Evolutionary conservation across 805 yeast species (phyloP), one percentile per base, ranked within the genome.

Genomic region (Hanseniaspora lachancei): DNA sequence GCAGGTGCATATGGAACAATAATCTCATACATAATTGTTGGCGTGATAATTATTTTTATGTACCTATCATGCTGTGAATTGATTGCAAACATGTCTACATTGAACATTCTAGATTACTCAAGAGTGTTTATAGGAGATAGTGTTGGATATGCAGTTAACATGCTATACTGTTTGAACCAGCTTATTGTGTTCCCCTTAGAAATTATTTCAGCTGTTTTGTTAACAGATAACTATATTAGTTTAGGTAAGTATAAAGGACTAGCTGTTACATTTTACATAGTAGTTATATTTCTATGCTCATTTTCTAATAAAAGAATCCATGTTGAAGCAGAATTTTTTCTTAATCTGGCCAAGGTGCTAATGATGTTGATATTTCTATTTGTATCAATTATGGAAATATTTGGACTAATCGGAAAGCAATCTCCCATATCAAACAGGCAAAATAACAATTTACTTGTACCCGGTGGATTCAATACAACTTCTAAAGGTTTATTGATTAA

Each of bases 141-240:
- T 6, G 70, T 79, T 70, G 84, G 83, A 43, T 81, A 80, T 65
- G 78, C 82, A 18, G 77, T 79, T 68, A 79, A 82, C 32, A 78
- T 79, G 76, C 75, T 77, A 60, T 79, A 78, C 62, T 74, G 79
- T 51, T 61, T 79, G 57, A 77, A 77, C 61, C 78, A 82, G 81
- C 63, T 77, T 38, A 72, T 75, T 59, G 77, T 77, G 7, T 63
- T 78, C 59, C 82, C 83, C 12, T 67, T 77, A 57, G 81, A 78
- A 63, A 64, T 78, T 60, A 79, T 78, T 24, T 78, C 81, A 24
- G 79, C 80, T 42, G 68, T 82, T 4, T 70, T 78, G 62, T 75
- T 78, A 1, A 71, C 78, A 51, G 64, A 71, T 55, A 78, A 66
- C 61, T 78, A 81, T 81, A 65, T 62, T 13, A 49, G 59, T 12